These are phyloP conservation scores for Epichloe sylvatica DNA, from an alignment of 2,329 filamentous ascomycete species.

Conservation along the genomic window DNA sequence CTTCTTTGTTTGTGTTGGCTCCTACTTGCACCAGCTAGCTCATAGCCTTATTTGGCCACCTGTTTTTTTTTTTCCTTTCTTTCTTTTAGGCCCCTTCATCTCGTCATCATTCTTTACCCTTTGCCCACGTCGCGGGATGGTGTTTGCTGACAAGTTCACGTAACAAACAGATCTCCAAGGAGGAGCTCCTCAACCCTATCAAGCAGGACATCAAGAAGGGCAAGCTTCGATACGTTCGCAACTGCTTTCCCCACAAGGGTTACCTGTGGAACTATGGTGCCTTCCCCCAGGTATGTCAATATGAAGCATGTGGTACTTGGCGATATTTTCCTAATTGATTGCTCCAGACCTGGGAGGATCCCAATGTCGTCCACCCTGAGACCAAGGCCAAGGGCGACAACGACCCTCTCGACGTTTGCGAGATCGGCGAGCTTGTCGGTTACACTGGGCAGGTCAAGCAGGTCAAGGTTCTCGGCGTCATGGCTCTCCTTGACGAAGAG, in stretches of 20 bases:
- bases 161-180: constrained; percentile 78
- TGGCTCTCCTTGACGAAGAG: constrained; percentile 97
- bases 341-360: constrained; percentile 92
- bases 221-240: constrained; percentile 97
- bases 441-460: constrained; percentile 97
- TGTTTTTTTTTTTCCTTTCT: no score
- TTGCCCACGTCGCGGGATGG: neutral
- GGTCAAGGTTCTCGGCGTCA: constrained; percentile 98
- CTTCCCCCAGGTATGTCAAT: constrained; percentile 67
- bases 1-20: no score
- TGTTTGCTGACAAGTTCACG: constrained; percentile 11
- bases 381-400: constrained; percentile 99
- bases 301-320: neutral
- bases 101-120: neutral
- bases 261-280: constrained; percentile 99
- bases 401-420: constrained; percentile 97
- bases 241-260: constrained; percentile 99
- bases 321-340: neutral
- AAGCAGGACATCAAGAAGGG: constrained; percentile 99
- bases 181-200: constrained; percentile 95
- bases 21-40: no score
- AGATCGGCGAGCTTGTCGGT: constrained; percentile 96
- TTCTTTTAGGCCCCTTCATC: no score
- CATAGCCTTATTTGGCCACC: neutral
- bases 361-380: constrained; percentile 88